Evolutionary conservation across 164 flowering plant genomes (phyloP), one percentile per base, ranked within the genome.

Genomic region (Macadamia tetraphylla): DNA sequence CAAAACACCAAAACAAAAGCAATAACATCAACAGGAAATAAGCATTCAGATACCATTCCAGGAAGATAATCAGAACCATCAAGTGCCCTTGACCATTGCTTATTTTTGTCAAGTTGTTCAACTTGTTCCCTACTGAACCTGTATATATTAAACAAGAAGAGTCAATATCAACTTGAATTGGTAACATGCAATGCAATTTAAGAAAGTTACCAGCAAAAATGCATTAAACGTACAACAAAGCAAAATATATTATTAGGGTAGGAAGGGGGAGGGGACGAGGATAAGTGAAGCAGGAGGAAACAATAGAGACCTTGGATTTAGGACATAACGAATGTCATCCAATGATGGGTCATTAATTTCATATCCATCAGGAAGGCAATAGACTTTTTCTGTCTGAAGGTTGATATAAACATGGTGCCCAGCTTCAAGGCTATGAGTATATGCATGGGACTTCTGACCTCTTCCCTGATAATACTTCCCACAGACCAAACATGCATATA

Each of bases 61-160:
- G 99, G 99, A 69, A 95, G 96, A 78, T 95, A 95, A 76, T 92
- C 92, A 57, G 98, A 89, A 29, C 99, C 97, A 84, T 95, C 99
- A 73, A 95, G 95, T 43, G 99, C 98, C 75, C 98, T 88, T 32
- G 98, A 89, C 99, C 99, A 92, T 60, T 82, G 88, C 79, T 84
- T 91, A 71, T 81, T 92, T 68, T 59, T 85, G 71, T 95, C 98
- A 78, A 95, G 79, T 62, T 82, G 86, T 66, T 69, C 80, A 71
- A 95, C 96, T 79, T 91, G 94, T 48, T 92, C 88, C 71, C 76
- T 71, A 31, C 77, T 66, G 74, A 90, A 92, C 82, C 99, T 94
- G 86, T 23, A 73, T 17, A 18, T 1, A 40, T 8, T 15, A 61
- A 48, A 66, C n/a, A n/a, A 66, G 23, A 42, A 15, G n/a, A 71